Evolutionary conservation across 148 eudicot species (phyloP).

Genomic region (Camellia japonica): DNA sequence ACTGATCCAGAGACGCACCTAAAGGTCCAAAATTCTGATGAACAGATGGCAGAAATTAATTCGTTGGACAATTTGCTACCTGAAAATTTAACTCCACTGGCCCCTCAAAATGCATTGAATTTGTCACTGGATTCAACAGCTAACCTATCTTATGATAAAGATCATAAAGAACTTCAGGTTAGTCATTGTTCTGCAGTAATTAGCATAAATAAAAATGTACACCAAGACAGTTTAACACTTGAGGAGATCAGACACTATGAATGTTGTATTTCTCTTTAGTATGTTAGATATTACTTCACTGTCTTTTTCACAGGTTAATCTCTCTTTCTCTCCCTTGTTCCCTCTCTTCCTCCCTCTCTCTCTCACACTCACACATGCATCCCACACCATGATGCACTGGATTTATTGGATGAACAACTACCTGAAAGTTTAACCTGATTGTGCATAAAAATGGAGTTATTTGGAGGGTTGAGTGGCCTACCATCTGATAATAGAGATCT

Average conservation of each 20-base stretch:
- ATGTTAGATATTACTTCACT: neutral
- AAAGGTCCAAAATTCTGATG: conserved; percentile 1
- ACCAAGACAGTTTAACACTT: neutral
- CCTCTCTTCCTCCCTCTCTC: neutral
- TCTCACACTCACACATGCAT: neutral
- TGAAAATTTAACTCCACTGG: neutral
- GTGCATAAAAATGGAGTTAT: neutral
- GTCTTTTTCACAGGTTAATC: neutral
- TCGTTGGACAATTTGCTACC: neutral
- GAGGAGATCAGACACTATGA: neutral
- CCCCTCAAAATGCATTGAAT: neutral
- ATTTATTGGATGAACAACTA: neutral
- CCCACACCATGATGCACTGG: neutral
- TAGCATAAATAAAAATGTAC: neutral
- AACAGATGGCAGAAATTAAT: neutral
- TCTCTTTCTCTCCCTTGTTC: too few species aligned
- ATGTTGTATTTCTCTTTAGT: neutral
- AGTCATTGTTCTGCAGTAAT: neutral
- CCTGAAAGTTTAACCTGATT: neutral
- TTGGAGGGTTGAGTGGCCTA: neutral
- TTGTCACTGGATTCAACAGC: neutral
- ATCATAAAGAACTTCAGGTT: neutral
- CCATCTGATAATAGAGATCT: neutral
- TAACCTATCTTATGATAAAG: neutral
- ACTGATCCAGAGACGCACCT: neutral